Percentiles rank a stretch among this genome's conserved stretches.
phyloP scores from a whole-genome alignment of 768 basidiomycete species.

The Saitozyma sp. region DNA sequence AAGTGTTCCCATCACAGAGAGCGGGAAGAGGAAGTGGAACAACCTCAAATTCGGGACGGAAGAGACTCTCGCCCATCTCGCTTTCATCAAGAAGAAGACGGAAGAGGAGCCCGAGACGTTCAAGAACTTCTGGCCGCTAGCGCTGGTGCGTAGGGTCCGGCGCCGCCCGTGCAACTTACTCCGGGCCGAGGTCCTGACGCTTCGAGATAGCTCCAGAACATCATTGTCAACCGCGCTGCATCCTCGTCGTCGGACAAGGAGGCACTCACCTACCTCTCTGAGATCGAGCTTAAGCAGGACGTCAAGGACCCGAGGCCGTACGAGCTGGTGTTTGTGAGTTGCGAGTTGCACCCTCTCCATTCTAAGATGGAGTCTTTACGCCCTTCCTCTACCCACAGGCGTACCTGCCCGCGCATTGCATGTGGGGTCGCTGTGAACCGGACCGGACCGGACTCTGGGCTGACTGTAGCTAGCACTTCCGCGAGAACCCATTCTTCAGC shows the following conservation, averaged over 20 bases:
- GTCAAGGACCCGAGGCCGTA: conserved; percentile 73
- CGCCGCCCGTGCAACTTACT: too few relatives aligned
- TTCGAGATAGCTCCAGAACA: background rate
- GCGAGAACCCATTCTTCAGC: conserved; percentile 52
- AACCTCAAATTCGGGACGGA: conserved; percentile 14
- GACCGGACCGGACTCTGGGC: background rate
- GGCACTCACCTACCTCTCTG: conserved; percentile 79
- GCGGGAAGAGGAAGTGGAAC: conserved; percentile 24
- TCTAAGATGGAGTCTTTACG: too few relatives aligned
- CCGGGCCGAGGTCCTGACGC: background rate
- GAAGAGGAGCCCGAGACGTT: conserved; percentile 33
- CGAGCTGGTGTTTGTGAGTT: conserved; percentile 82
- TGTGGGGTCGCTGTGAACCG: background rate
- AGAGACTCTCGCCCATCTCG: conserved; percentile 24
- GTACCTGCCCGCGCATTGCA: background rate
- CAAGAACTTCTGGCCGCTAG: conserved; percentile 44
- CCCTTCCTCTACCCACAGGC: background rate
- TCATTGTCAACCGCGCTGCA: background rate
- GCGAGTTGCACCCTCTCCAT: too few relatives aligned
- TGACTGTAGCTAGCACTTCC: conserved; percentile 39
- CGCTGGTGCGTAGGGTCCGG: conserved; percentile 45
- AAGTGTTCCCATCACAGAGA: conserved; percentile 10
- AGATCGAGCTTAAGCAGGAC: conserved; percentile 79
- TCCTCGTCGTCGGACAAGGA: conserved; percentile 64
- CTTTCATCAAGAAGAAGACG: conserved; percentile 23